A percentile compares a stretch with the other conserved stretches of the same genome.
phyloP scores from a whole-genome alignment of 1,284 basidiomycete genomes.

The Rhizoctonia solani region DNA sequence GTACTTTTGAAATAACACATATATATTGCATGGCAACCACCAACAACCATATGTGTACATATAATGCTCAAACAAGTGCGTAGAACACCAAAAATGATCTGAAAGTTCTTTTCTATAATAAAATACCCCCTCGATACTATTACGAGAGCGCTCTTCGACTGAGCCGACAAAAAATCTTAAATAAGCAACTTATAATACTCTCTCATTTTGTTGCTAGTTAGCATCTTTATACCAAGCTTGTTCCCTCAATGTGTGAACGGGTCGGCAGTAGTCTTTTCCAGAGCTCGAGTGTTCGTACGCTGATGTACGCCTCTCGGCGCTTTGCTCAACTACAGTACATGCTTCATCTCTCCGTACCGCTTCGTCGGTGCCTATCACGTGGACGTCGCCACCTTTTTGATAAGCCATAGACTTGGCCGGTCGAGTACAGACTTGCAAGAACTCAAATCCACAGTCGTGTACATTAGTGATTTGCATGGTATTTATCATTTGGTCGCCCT shows the following conservation, averaged over 20 bases:
- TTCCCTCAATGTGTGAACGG: too few species aligned
- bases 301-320: conserved; percentile 4
- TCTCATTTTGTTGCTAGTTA: too few species aligned
- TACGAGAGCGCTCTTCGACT: too few species aligned
- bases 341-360: conserved; percentile 10
- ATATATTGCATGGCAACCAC: too few species aligned
- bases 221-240: neutral
- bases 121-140: too few species aligned
- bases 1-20: too few species aligned
- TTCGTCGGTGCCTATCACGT: conserved; percentile 11
- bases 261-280: neutral
- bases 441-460: conserved; percentile 32
- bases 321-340: neutral
- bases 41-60: too few species aligned
- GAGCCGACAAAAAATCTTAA: too few species aligned
- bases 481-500: conserved; percentile 19
- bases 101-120: too few species aligned
- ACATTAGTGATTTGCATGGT: conserved; percentile 13
- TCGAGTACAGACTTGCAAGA: conserved; percentile 26
- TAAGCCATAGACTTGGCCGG: conserved; percentile 5
- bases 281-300: neutral
- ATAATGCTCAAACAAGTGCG: too few species aligned
- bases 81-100: too few species aligned
- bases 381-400: neutral
- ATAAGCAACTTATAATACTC: too few species aligned